These are phyloP conservation scores for Raffaelea albimanens DNA, from an alignment of 2,329 filamentous ascomycete genomes.

Conservation along the genomic window DNA sequence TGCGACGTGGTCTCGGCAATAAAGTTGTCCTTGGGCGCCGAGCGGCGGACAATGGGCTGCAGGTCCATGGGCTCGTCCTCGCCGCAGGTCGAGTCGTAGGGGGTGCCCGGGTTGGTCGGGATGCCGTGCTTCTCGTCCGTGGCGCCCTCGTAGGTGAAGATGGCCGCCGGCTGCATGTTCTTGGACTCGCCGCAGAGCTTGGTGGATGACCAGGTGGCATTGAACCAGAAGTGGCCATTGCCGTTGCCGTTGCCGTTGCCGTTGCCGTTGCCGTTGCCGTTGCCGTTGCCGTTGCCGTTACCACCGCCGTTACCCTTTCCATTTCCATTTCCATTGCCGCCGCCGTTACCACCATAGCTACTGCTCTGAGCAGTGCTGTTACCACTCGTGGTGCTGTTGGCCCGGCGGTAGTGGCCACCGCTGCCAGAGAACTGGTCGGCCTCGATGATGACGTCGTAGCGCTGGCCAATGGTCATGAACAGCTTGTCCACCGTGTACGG, in stretches of 20 bases:
- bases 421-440: slow-evolving; percentile 15
- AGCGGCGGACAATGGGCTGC: slow-evolving; percentile 8
- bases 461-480: slow-evolving; percentile 36
- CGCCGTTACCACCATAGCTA: slow-evolving; percentile 9
- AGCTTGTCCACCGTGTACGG: slow-evolving; percentile 40
- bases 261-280: too few species aligned
- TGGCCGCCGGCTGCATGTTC: slow-evolving; percentile 22
- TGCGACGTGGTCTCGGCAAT: slow-evolving; percentile 1
- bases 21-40: slow-evolving; percentile 9
- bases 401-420: slow-evolving; percentile 2
- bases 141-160: slow-evolving; percentile 26
- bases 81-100: slow-evolving; percentile 9
- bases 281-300: slow-evolving; percentile 5
- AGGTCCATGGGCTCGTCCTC: slow-evolving; percentile 6
- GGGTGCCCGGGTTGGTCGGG: slow-evolving; percentile 20
- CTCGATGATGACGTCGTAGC: slow-evolving; percentile 37
- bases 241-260: background rate
- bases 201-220: slow-evolving; percentile 12
- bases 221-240: slow-evolving; percentile 12
- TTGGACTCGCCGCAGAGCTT: slow-evolving; percentile 11
- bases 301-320: background rate
- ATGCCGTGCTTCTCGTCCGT: slow-evolving; percentile 9
- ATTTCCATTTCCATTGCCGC: too few species aligned
- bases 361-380: background rate
- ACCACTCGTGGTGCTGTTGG: too few species aligned